These are phyloP conservation scores for Diddensiella santjacobensis DNA, from an alignment of 805 yeast species.

Conservation along the genomic window DNA sequence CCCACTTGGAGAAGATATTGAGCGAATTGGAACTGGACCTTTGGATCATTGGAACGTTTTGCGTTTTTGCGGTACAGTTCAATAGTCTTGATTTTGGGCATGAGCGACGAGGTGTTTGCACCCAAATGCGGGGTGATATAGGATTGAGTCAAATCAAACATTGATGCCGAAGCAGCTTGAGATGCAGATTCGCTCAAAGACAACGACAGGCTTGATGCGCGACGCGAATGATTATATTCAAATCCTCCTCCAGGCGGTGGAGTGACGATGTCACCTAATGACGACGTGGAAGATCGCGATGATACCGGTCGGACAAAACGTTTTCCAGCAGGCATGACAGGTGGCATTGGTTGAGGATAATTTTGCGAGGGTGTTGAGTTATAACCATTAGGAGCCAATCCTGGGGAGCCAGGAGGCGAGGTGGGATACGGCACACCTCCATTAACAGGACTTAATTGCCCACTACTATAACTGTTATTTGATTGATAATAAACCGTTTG, in stretches of 20 bases:
- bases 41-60: conserved; percentile 78
- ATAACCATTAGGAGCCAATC: background rate
- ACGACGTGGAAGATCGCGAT: conserved; percentile 10
- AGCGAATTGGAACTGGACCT: conserved; percentile 84
- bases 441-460: background rate
- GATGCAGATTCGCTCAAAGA: conserved; percentile 18
- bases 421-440: background rate
- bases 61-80: conserved; percentile 86
- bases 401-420: background rate
- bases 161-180: conserved; percentile 23
- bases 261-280: background rate
- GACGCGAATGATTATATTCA: conserved; percentile 7
- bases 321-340: conserved; percentile 1
- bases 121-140: conserved; percentile 26
- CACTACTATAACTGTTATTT: background rate
- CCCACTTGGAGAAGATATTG: conserved; percentile 88
- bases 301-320: conserved; percentile 7
- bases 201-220: conserved; percentile 17
- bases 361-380: background rate
- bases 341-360: conserved; percentile 5
- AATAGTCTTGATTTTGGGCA: conserved; percentile 77
- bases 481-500: conserved; percentile 4
- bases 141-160: conserved; percentile 28
- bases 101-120: conserved; percentile 35
- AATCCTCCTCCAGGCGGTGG: background rate